These are phyloP conservation scores for Globisporangium sylvaticum DNA, from an alignment of 352 stramenopile species.

Conservation along the genomic window DNA sequence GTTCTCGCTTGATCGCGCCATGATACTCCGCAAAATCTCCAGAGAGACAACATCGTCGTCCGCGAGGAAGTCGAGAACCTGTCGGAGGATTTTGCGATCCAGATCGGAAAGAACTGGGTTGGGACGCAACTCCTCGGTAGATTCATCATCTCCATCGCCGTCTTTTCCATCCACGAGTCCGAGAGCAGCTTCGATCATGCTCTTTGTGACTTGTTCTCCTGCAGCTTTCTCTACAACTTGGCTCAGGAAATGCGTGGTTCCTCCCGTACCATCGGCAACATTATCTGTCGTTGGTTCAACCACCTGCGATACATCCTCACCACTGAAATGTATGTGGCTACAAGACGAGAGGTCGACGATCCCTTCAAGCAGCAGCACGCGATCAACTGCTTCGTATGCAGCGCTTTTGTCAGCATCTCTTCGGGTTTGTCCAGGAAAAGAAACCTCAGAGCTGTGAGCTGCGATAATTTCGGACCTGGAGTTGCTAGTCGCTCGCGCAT, in stretches of 20 bases:
- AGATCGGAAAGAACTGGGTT: background rate
- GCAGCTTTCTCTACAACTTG: background rate
- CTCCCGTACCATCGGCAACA: background rate
- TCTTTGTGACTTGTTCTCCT: background rate
- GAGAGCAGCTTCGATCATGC: background rate
- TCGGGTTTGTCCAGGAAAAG: background rate
- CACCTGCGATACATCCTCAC: background rate
- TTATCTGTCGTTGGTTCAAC: background rate
- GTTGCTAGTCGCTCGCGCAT: background rate
- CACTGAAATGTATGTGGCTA: background rate
- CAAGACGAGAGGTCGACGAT: background rate
- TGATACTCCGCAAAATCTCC: background rate
- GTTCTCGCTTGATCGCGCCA: background rate
- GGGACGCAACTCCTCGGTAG: background rate
- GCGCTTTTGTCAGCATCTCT: background rate
- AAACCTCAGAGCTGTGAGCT: background rate
- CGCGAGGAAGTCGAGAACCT: constrained; percentile 6
- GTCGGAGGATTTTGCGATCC: constrained; percentile 2
- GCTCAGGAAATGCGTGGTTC: background rate
- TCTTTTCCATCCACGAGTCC: background rate
- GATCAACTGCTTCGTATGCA: background rate
- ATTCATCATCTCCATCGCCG: background rate
- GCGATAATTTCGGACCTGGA: background rate
- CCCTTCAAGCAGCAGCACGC: constrained; percentile 14
- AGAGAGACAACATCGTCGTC: constrained; percentile 1